A percentile compares a stretch with the other conserved stretches of the same genome.
phyloP scores from a whole-genome alignment of 2,329 filamentous ascomycete species.

The Ambrosiella xylebori region DNA sequence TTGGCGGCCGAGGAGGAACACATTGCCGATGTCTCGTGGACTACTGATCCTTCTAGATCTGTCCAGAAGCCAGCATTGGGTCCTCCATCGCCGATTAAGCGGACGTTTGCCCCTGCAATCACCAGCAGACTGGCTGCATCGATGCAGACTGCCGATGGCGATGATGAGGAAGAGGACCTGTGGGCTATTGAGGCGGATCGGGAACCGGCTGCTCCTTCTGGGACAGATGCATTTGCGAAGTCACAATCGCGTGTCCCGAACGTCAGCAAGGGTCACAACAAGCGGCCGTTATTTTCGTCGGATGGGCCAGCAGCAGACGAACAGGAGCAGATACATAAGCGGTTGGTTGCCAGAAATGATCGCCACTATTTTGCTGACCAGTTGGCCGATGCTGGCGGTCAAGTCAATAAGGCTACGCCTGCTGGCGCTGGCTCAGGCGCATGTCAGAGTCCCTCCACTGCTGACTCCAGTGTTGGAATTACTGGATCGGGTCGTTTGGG shows the following conservation, averaged over 20 bases:
- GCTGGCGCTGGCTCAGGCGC: background rate
- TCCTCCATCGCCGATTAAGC: background rate
- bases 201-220: constrained; percentile 21
- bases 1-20: constrained; percentile 10
- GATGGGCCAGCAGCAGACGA: background rate
- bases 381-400: background rate
- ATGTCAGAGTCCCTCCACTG: background rate
- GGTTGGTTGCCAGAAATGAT: background rate
- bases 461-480: too few relatives aligned
- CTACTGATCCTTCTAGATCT: constrained; percentile 9
- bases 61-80: background rate
- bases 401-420: background rate
- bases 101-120: background rate
- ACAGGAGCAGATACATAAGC: background rate
- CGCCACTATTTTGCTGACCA: background rate
- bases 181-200: constrained; percentile 42
- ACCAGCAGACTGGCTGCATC: background rate
- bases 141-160: constrained; percentile 7
- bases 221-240: background rate
- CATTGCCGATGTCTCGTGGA: constrained; percentile 12
- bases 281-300: constrained; percentile 1
- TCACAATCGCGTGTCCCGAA: constrained; percentile 3
- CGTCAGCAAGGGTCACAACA: constrained; percentile 15
- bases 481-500: background rate
- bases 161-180: constrained; percentile 24